Evolutionary conservation across 2,329 filamentous ascomycete species (phyloP), one percentile per base, ranked within the genome.

Genomic region (Epichloe amarillans): DNA sequence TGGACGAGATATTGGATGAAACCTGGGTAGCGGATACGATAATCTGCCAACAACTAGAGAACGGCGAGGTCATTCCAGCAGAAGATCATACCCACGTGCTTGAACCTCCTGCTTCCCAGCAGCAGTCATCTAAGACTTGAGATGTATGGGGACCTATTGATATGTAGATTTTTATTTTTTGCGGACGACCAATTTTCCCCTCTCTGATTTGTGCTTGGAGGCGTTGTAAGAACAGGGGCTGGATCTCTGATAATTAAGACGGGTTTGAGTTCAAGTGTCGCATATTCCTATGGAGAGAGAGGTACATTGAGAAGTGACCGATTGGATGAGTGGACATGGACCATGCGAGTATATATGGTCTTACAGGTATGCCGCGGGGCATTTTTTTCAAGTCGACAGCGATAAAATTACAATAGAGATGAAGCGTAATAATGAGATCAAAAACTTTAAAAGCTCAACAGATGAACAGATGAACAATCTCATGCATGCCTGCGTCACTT

Each of bases 1-100:
- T 98, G 72, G 76, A 84, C 23, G 89, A 98, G 61, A 86, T 98
- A 17, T 69, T 96, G 48, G 78, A 83, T 21, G 91, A 98, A 63
- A 82, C 84, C 15, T 98, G 93, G 93, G 82, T 97, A n/a, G 80
- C 82, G 46, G 83, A 84, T 59, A 88, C 87, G 35, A 74, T 85
- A 19, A 88, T 95, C 41, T 98, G 93, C 66, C 77, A 83, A 55
- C 91, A 95, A 62, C 75, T 86, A 50, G 82, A 80, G 23, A 68
- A 71, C 2, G 88, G 89, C 1, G 73, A 76, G 46, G 78, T 95
- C 15, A 72, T 88, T 53, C 81, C 77, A 46, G 86, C 86, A 2
- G 75, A 81, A 10, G 84, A 86, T 47, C 93, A 98, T 66, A 82
- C 77, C 1, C 93, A 98, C 63, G 82, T 90, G 12, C 74, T 97